Conservation (phyloP, 78 protist genomes). For the Pelomyxa schiedti region DNA sequence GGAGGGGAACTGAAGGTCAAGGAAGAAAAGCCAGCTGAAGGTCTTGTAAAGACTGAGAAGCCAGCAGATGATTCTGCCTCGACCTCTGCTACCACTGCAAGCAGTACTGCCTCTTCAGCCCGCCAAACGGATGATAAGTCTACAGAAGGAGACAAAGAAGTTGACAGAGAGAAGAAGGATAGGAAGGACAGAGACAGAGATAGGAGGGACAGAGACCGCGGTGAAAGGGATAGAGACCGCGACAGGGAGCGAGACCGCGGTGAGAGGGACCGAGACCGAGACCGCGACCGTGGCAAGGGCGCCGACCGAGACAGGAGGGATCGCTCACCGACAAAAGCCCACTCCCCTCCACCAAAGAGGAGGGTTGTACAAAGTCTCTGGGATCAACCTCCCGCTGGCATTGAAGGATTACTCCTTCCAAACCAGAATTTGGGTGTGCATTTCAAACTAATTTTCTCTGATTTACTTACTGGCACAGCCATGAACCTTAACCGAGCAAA, state of each 20-base stretch:
- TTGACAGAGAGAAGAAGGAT: constrained; percentile 2
- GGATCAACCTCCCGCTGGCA: neutral
- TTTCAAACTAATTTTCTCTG: neutral
- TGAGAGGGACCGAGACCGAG: constrained; percentile 10
- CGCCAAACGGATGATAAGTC: constrained; percentile 2
- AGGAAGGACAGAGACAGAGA: constrained; percentile 10
- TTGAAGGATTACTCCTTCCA: neutral
- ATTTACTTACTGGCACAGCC: neutral
- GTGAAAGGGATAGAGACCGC: neutral
- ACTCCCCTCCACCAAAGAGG: neutral
- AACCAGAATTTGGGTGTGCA: neutral
- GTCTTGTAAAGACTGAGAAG: neutral
- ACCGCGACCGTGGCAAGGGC: constrained; percentile 7
- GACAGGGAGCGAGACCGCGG: neutral
- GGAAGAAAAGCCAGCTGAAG: neutral
- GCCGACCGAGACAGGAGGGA: neutral
- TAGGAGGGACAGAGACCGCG: neutral
- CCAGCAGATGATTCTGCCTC: neutral
- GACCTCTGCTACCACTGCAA: neutral
- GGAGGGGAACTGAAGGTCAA: constrained; percentile 1
- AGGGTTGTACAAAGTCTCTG: neutral
- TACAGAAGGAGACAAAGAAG: constrained; percentile 14
- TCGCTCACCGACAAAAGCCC: neutral
- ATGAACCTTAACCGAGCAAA: constrained; percentile 15
- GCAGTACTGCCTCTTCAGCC: neutral